These are phyloP conservation scores for Phialophora expanda DNA, from an alignment of 2,329 filamentous ascomycete species.

Conservation along the genomic window DNA sequence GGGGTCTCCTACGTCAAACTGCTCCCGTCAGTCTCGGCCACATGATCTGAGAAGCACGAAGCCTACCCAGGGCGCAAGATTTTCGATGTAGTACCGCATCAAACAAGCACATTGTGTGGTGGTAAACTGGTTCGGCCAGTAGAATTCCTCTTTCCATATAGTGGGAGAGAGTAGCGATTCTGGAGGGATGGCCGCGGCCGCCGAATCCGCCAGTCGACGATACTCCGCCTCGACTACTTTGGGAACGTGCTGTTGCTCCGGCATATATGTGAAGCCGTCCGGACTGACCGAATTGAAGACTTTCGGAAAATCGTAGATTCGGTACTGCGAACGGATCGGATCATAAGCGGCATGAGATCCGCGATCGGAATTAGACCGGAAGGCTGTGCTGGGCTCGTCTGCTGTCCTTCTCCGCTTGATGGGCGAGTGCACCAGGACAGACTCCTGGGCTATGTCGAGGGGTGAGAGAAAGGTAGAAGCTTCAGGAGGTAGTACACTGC, in stretches of 20 bases:
- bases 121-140: conserved; percentile 39
- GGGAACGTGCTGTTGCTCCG: conserved; percentile 31
- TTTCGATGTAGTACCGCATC: conserved; percentile 40
- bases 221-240: conserved; percentile 39
- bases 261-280: conserved; percentile 29
- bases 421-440: conserved; percentile 25
- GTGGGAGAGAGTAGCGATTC: conserved; percentile 36
- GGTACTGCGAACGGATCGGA: conserved; percentile 34
- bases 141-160: conserved; percentile 39
- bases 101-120: conserved; percentile 39
- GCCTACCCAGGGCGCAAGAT: conserved; percentile 39
- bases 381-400: conserved; percentile 15
- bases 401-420: conserved; percentile 31
- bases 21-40: conserved; percentile 16
- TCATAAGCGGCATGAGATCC: conserved; percentile 28
- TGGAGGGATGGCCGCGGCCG: conserved; percentile 35
- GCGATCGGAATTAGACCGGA: conserved; percentile 19
- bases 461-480: conserved; percentile 24
- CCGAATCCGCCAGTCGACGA: conserved; percentile 35
- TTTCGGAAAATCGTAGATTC: conserved; percentile 29
- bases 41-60: not conserved
- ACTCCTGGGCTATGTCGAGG: conserved; percentile 20
- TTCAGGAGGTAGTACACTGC: conserved; percentile 25
- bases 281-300: conserved; percentile 21
- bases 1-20: conserved; percentile 40